Percentiles rank a stretch among this genome's conserved stretches.
phyloP scores from a whole-genome alignment of 495 filamentous ascomycete genomes.

The Chaetomidium leptoderma region DNA sequence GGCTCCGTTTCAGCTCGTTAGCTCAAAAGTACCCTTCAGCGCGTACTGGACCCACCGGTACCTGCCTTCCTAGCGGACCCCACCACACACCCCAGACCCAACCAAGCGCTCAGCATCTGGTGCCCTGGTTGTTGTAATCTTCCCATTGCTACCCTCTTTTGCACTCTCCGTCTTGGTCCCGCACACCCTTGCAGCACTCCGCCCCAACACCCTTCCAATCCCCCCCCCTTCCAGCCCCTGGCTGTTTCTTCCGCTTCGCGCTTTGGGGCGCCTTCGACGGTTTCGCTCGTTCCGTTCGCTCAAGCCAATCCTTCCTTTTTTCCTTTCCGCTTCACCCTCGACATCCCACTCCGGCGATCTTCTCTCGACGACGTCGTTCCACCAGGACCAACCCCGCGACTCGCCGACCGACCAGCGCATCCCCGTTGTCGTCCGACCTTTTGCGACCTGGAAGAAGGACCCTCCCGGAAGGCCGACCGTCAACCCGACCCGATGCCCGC shows the following conservation, averaged over 20 bases:
- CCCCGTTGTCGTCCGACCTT: constrained; percentile 13
- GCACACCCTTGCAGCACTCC: constrained; percentile 34
- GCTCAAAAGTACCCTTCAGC: constrained; percentile 5
- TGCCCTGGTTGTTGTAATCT: constrained; percentile 33
- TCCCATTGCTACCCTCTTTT: constrained; percentile 23
- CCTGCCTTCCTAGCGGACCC: constrained; percentile 8
- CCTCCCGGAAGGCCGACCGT: constrained; percentile 22
- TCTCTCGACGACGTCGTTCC: constrained; percentile 32
- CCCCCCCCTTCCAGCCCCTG: constrained; percentile 27
- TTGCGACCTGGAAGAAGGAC: constrained; percentile 18
- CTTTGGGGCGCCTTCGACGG: constrained; percentile 14
- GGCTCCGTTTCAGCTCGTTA: constrained; percentile 23
- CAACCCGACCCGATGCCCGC: constrained; percentile 28
- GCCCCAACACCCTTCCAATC: constrained; percentile 26
- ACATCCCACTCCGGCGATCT: constrained; percentile 27
- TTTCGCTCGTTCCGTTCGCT: constrained; percentile 28
- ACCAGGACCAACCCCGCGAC: constrained; percentile 29
- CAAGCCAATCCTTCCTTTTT: constrained; percentile 19
- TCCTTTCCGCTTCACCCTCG: constrained; percentile 10
- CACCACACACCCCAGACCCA: constrained; percentile 4
- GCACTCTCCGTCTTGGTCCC: constrained; percentile 15
- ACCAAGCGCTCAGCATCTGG: constrained; percentile 9
- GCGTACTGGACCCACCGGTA: constrained; percentile 1
- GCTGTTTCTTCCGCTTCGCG: constrained; percentile 25
- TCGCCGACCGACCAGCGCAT: constrained; percentile 21